Percentiles rank a stretch among this genome's conserved stretches.
Evolutionary conservation across 129 eudicot genomes (phyloP).

Genomic region (Flaveria trinervia): DNA sequence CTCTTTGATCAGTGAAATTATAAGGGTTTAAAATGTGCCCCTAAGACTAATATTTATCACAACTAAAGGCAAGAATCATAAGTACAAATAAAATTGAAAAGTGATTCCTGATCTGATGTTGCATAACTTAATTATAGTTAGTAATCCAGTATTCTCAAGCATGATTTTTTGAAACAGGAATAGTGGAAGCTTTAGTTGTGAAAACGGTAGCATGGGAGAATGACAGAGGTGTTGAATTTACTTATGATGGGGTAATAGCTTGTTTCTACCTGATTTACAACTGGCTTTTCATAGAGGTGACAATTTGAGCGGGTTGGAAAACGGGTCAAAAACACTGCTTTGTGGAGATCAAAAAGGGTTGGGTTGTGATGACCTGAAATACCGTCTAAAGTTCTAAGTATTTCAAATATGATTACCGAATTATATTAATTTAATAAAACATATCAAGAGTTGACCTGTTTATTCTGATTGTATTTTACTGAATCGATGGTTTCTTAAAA

Average conservation of each 20-base stretch:
- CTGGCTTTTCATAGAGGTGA: background rate
- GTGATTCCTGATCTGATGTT: too few relatives aligned
- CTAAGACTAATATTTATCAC: background rate
- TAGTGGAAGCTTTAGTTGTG: slow-evolving; percentile 69
- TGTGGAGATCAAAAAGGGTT: background rate
- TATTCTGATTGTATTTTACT: background rate
- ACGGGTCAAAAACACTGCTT: background rate
- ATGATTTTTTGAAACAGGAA: slow-evolving; percentile 52
- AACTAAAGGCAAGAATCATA: background rate
- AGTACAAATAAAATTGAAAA: too few relatives aligned
- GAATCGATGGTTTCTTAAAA: background rate
- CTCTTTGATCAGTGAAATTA: background rate
- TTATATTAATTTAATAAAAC: background rate
- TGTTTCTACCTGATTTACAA: slow-evolving; percentile 19
- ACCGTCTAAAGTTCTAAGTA: background rate
- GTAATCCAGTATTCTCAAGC: slow-evolving; percentile 4
- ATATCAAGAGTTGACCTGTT: background rate
- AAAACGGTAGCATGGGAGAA: slow-evolving; percentile 74
- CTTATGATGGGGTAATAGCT: slow-evolving; percentile 75
- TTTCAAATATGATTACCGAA: background rate
- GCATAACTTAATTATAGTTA: background rate
- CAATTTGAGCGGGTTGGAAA: slow-evolving; percentile 4
- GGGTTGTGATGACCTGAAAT: background rate
- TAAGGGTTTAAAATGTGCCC: background rate
- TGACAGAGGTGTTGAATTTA: slow-evolving; percentile 72